phyloP scores from a whole-genome alignment of 2,329 filamentous ascomycete genomes.

The Alternaria sp. region DNA sequence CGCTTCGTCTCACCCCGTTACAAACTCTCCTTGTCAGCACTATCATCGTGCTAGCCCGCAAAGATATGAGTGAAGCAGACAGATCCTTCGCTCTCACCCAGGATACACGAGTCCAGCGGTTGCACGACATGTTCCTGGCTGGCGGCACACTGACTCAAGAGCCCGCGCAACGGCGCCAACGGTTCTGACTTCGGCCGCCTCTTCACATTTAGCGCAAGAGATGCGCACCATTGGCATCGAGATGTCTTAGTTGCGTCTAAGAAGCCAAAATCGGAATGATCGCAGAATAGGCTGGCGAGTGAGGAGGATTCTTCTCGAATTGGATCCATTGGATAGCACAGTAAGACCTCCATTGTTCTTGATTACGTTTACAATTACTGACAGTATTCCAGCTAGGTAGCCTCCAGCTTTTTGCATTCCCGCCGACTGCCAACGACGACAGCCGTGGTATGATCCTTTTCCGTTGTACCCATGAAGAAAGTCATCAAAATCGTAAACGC shows the following conservation, averaged over 20 bases:
- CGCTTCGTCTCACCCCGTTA: too few relatives aligned
- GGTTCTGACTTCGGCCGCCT: background rate
- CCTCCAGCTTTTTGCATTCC: background rate
- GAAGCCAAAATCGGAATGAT: background rate
- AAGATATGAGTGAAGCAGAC: too few relatives aligned
- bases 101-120: too few relatives aligned
- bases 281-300: background rate
- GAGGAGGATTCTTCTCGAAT: background rate
- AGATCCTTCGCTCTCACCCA: too few relatives aligned
- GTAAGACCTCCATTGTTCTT: background rate
- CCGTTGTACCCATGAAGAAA: background rate
- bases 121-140: too few relatives aligned
- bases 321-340: background rate
- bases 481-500: constrained; percentile 7
- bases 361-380: background rate
- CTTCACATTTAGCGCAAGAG: background rate
- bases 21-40: too few relatives aligned
- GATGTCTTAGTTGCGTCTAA: background rate
- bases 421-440: background rate
- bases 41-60: too few relatives aligned
- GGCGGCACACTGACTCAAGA: too few relatives aligned
- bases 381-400: background rate
- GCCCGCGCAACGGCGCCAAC: too few relatives aligned
- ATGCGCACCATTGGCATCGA: background rate
- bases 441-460: background rate